These are phyloP conservation scores for Globisporangium camurandrum DNA, from an alignment of 352 stramenopile species.

Conservation along the genomic window DNA sequence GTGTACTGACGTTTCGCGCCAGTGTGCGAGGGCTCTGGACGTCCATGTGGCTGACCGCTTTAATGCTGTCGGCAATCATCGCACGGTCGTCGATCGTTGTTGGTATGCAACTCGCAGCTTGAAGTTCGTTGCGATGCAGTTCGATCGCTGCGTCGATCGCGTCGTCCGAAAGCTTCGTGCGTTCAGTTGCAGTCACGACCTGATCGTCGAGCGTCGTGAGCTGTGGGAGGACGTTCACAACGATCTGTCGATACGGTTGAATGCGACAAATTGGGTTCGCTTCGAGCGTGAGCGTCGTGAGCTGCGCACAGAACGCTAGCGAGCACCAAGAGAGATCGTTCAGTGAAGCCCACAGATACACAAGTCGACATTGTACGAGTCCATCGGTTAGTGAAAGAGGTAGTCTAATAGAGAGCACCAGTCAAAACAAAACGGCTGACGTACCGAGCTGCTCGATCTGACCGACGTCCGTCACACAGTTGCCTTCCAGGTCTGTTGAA, in stretches of 20 bases:
- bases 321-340: not conserved
- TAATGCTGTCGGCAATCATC: conserved; percentile 17
- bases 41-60: conserved; percentile 8
- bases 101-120: not conserved
- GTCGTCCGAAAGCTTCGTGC: conserved; percentile 32
- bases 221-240: conserved; percentile 68
- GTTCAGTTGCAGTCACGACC: conserved; percentile 28
- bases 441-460: conserved; percentile 76
- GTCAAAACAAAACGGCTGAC: conserved; percentile 1
- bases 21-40: conserved; percentile 17
- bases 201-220: conserved; percentile 50
- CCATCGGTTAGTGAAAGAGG: not conserved
- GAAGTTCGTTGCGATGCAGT: conserved; percentile 14
- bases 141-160: conserved; percentile 42
- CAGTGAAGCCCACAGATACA: not conserved
- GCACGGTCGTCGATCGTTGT: conserved; percentile 7
- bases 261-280: conserved; percentile 63
- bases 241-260: conserved; percentile 50
- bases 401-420: not conserved
- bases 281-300: conserved; percentile 48
- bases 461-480: conserved; percentile 56
- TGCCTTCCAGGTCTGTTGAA: conserved; percentile 73
- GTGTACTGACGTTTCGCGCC: conserved; percentile 20
- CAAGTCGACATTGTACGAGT: not conserved
- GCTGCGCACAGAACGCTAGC: conserved; percentile 54